phyloP scores from a whole-genome alignment of 331 rosid species.

The Stylosanthes scabra region DNA sequence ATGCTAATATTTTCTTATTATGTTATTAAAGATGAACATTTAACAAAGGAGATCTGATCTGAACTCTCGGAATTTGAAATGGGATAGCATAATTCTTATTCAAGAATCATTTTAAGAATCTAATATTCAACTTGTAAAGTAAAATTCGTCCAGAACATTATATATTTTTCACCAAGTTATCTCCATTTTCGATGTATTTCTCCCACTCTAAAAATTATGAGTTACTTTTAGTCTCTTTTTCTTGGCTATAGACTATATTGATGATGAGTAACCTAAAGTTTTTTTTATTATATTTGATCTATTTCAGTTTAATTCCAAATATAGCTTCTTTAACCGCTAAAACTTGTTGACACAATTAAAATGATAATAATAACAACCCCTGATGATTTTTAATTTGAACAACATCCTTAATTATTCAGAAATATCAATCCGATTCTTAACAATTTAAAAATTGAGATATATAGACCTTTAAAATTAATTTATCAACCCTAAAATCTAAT shows the following conservation, averaged over 20 bases:
- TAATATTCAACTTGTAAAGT: no score
- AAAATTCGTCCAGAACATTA: no score
- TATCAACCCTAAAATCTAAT: no score
- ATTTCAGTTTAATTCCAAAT: background rate
- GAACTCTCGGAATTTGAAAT: no score
- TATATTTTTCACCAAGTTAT: background rate
- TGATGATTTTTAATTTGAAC: no score
- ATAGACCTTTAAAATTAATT: no score
- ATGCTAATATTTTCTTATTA: background rate
- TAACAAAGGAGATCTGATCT: background rate
- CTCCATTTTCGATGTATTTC: background rate
- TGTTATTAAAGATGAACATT: background rate
- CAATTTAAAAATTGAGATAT: no score
- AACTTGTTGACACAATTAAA: background rate
- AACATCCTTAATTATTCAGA: no score
- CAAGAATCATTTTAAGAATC: no score
- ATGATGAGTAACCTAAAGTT: background rate
- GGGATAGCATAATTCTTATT: no score
- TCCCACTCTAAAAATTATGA: background rate
- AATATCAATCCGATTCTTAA: no score
- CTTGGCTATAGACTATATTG: background rate
- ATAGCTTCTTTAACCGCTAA: background rate
- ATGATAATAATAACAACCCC: background rate
- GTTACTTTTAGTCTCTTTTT: background rate
- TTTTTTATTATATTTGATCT: background rate